Evolutionary conservation across 2,329 filamentous ascomycete genomes (phyloP), one percentile per base, ranked within the genome.

Genomic region (Hirsutella minnesotensis): DNA sequence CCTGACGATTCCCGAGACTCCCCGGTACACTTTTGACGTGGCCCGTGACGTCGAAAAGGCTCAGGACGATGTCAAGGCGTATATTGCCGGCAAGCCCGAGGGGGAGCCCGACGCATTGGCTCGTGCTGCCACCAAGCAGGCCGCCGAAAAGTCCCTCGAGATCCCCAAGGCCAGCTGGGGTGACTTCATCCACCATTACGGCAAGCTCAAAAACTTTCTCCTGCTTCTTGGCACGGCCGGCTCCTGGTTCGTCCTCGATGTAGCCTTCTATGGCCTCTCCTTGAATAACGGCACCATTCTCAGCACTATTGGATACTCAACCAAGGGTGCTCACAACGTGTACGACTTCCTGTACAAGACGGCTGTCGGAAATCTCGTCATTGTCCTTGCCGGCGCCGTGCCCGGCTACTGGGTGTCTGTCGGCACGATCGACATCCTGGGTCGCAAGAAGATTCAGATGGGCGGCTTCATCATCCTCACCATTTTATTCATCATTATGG

Each of bases 11-110:
- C 86, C 86, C 20, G 86, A 94, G 65, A 90, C 86, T 29, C 86
- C 86, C 41, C 83, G 86, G 22, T 94, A 92, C 66, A 92, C 86
- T 22, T 90, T 92, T 53, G 86, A 92, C 56, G 76, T 92, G 19
- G 73, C 78, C 40, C 79, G 77, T 36, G 84, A 92, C 54, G 72
- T 86, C 33, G 75, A 85, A 53, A 81, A 86, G 66, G 86, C 77
- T 35, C 73, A 78, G 42, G 77, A 76, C 38, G 86, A 92, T 50
- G 75, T 82, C 51, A 75, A 79, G 56, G 79, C 81, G n/a, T 92
- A 90, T 63, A 75, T 86, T 42, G 67, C 66, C 27, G 83, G 83
- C 46, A 72, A 76, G 59, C 58, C 51, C 8, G 75, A 82, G 52
- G 81, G 79, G 34, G 56, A 73, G 9, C 72, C 81, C 1, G 83